Base-by-base conservation (phyloP, 176 grass and related monocot species). In the Musa schizocarpa region DNA sequence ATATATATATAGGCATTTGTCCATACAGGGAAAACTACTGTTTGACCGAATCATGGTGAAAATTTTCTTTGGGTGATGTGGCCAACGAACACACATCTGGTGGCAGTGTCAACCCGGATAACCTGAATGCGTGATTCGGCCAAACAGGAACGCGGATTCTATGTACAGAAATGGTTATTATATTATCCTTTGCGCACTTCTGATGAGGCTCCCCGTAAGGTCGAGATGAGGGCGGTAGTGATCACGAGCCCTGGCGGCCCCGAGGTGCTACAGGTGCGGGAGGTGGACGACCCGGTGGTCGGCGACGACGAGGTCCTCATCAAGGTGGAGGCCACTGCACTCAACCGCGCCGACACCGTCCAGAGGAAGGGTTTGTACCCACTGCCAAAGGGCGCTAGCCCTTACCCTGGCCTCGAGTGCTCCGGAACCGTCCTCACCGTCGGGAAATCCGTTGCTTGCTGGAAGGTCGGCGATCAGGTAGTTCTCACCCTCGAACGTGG, bases 401-500 rank as follows among this genome's bases (percentile, higher is more conserved):
- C 81, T 7, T 93, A 91, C 75, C 94, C 86, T 0, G 90, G 94
- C 0, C 86, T 98, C 2, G 94, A 98, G 80, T 90, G 88, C 84
- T 93, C 90, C 51, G 94, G 90, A 43, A 93, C 86, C 68, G 80
- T 98, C 80, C 25, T 98, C 10, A 77, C 88, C 16, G 74, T 93
- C 50, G 88, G 90, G 0, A 13, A 59, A 1, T 80, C 80, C 24
- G 67, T 75, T 53, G 58, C 80, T 11, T 88, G 80, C 9, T 93
- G 88, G 88, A 77, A 77, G 50, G 73, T 91, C 14, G 90, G 94
- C 6, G 84, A 93, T 79, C 71, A 91, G 78, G 90, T 96, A 22
- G 16, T 43, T 43, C 34, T 43, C 34, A 50, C 1, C 12, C 9
- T 11, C 0, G 0, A 6, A 5, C 34, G 34, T 27, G 26, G 26